Base-by-base conservation (phyloP, 202 grass and related monocot species). In the Zizania palustris region DNA sequence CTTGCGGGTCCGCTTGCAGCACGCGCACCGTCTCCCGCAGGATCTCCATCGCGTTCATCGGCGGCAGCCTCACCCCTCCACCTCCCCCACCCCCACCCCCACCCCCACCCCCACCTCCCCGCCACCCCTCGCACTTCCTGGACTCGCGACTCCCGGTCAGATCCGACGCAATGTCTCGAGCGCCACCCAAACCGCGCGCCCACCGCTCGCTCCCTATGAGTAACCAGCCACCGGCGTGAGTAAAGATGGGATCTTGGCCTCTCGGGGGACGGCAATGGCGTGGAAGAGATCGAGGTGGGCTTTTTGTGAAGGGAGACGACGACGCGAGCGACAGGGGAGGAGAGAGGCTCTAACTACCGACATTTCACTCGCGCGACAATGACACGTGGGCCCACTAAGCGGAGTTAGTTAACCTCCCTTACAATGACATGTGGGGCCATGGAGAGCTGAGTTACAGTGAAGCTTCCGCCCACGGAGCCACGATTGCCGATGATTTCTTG, bases 41-140 rank as follows among this genome's bases (percentile, higher is more conserved):
- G 83, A 98, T 94, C 85, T 94, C 95, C 42, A 98, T 71, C 15
- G 91, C 89, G 71, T 93, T 94, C 91, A 94, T 90, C 70, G 73
- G 74, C 61, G 85, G 89, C 71, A 91, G 71, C 36, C 74, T 56
- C 63, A 84, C 75, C 15, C n/a, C n/a, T n/a, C n/a, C n/a, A n/a
- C n/a, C n/a, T n/a, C n/a, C n/a, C n/a, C 9, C 67, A 1, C 51
- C 15, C 0, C 53, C 57, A 5, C 67, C 71, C 0, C 53, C 72
- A 9, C 72, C 75, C 44, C 70, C n/a, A 69, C 18, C 64, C 75
- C 85, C 80, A 84, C 45, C 34, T 67, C 70, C 7, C 19, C 38
- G 6, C 66, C 38, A 6, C 67, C 38, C n/a, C 58, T 45, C 33
- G 48, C 43, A 22, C 74, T 72, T 45, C 39, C 46, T n/a, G 61